Percentiles rank a stretch among this genome's conserved stretches.
Conservation (phyloP, 495 filamentous ascomycete genomes). For the Bathelium albidoporum region DNA sequence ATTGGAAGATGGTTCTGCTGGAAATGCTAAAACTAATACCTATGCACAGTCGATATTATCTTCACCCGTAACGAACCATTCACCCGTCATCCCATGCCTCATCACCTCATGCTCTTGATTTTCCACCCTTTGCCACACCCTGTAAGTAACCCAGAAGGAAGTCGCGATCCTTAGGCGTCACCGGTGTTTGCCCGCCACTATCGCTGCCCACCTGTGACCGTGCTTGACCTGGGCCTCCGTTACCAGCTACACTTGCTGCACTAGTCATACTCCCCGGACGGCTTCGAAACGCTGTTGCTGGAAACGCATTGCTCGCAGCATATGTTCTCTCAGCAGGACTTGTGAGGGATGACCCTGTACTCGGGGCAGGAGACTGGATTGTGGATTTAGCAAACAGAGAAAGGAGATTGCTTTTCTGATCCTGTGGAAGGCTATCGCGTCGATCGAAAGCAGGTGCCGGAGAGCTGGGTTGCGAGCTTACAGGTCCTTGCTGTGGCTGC, state of each 20-base stretch:
- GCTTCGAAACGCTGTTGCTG: background rate
- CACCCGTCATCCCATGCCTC: background rate
- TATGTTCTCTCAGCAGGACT: background rate
- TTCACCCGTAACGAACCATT: background rate
- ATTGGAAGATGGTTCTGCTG: too few species aligned
- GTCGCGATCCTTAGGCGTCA: conserved; percentile 60
- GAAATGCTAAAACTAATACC: too few species aligned
- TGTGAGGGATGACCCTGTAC: background rate
- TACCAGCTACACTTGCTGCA: background rate
- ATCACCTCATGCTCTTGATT: background rate
- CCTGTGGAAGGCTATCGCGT: background rate
- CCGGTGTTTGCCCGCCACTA: conserved; percentile 40
- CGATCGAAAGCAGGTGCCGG: background rate
- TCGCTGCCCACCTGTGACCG: background rate
- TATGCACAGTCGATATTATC: background rate
- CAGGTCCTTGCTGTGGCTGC: background rate
- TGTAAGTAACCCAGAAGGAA: conserved; percentile 72
- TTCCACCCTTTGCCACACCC: conserved; percentile 37
- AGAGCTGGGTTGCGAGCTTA: background rate
- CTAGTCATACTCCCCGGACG: background rate
- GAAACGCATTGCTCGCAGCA: background rate
- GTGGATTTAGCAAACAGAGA: background rate
- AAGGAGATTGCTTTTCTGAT: background rate
- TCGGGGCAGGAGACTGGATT: background rate
- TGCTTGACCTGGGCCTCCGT: background rate